Base-by-base conservation (phyloP, 768 basidiomycete species). In the Rickenella mellea region DNA sequence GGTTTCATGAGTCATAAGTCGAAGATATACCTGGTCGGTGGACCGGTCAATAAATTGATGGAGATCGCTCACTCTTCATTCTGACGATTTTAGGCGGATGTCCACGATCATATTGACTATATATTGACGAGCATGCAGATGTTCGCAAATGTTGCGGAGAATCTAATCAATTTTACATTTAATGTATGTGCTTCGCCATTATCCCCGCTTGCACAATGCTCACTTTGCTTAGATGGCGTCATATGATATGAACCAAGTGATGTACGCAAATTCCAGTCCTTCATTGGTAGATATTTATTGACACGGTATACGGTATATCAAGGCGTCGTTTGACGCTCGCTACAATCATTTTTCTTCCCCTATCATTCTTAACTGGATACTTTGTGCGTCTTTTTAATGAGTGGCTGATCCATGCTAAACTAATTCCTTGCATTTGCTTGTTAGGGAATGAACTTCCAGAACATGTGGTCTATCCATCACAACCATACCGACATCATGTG, bases 61-160 rank as follows among this genome's bases (percentile, higher is more conserved):
- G 10, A 2, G 46, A 14, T 3, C 37, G 26, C 33, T 43, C 24
- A n/a, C 26, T 48, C 33, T 42, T 46, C 15, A n/a, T 36, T 11
- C 15, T 17, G 24, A 47, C 25, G 45, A 27, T 27, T n/a, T n/a
- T n/a, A n/a, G 35, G 49, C 55, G 17, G 61, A 62, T 37, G 55
- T 60, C 8, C 38, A 54, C 26, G 61, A 61, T 36, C 61, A 61
- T 45, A 46, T 59, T 31, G 60, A 61, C 14, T 50, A 51, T n/a
- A 51, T 58, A 8, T 36, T 61, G 5, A 28, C 38, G 3, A 49
- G 43, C 10, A 32, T 61, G 9, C 60, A 62, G 21, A 48, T 59
- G 36, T 61, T 62, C 37, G 31, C 43, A 7, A 49, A 43, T 14
- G 48, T 58, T 9, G 46, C 50, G 11, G 55, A 55, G 41, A 53